Evolutionary conservation across 1,284 basidiomycete species (phyloP), one percentile per base, ranked within the genome.

Genomic region (Golubevia sp.): DNA sequence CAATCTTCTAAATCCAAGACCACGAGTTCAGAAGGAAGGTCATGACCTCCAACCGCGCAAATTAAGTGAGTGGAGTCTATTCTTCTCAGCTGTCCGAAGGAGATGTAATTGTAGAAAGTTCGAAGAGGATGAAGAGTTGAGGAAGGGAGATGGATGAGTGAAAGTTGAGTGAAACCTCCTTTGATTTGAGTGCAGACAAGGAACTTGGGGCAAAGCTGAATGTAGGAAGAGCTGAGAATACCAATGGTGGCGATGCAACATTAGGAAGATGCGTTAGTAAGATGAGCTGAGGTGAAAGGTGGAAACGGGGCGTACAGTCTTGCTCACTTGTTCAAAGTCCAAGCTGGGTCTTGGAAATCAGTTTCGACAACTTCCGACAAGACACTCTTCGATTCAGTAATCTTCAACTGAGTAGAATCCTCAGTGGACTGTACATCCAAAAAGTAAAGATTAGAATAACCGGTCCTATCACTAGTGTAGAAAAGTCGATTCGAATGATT

Each of bases 361-460:
- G 88, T 76, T 11, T 84, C 69, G 1, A 88, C 59, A 0, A 89
- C 85, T 24, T 84, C 63, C 0, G 85, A 67, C 7, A 91, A 85
- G 1, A 90, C 82, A 1, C 63, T 44, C 4, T 68, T 34, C 11
- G 51, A 26, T 0, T 61, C 3, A 0, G 6, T 44, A 11, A 61
- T 23, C 23, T 20, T 11, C 50, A 63, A 53, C 74, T 74, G 1
- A 3, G 80, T 79, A 1, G 84, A 82, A 3, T 30, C n/a, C 8
- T 20, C 26, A 2, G 30, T 8, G 24, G 21, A 1, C 23, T 49
- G 21, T 20, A 86, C 59, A 6, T 79, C 77, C 77, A 88, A 89
- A 49, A 82, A 85, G 86, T 88, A 91, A 0, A 91, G 90, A 71
- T 92, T 92, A 58, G 88, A 86, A 74, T 87, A 93, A 0, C 89